phyloP scores from a whole-genome alignment of 495 filamentous ascomycete species.

The Penicillium canariense region DNA sequence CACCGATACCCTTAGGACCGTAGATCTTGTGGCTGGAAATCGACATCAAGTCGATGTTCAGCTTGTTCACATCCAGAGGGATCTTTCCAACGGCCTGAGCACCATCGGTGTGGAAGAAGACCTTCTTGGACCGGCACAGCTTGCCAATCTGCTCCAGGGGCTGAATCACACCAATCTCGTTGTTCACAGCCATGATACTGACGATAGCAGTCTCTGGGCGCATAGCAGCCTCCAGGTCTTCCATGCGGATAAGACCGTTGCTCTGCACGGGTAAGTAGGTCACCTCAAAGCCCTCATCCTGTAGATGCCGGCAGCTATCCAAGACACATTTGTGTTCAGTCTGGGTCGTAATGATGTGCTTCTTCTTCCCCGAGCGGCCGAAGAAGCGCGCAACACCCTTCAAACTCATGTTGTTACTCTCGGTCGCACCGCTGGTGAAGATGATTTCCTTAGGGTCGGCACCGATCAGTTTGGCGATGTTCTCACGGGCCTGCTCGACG shows the following conservation, averaged over 20 bases:
- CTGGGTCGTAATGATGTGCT: constrained; percentile 94
- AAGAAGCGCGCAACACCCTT: constrained; percentile 98
- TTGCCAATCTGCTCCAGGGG: constrained; percentile 91
- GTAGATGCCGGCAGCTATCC: constrained; percentile 92
- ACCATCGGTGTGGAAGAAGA: constrained; percentile 98
- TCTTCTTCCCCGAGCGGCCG: constrained; percentile 89
- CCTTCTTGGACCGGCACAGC: constrained; percentile 84
- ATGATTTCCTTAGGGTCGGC: constrained; percentile 98
- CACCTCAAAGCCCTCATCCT: constrained; percentile 94
- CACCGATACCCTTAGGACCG: constrained; percentile 94
- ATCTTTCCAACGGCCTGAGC: constrained; percentile 98
- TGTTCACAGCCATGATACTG: constrained; percentile 98
- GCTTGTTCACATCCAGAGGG: constrained; percentile 89
- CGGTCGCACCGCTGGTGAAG: constrained; percentile 95
- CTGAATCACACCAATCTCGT: constrained; percentile 98
- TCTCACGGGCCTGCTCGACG: constrained; percentile 76
- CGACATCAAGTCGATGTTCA: constrained; percentile 97
- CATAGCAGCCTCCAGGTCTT: constrained; percentile 86
- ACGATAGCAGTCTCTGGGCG: constrained; percentile 88
- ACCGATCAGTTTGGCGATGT: constrained; percentile 84
- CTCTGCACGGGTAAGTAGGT: constrained; percentile 89
- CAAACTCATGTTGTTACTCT: constrained; percentile 99
- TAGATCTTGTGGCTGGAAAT: constrained; percentile 99
- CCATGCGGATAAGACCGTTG: constrained; percentile 80
- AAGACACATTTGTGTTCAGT: constrained; percentile 99